Conservation (phyloP, 177 flowering plant genomes). For the Vitis hybrid region DNA sequence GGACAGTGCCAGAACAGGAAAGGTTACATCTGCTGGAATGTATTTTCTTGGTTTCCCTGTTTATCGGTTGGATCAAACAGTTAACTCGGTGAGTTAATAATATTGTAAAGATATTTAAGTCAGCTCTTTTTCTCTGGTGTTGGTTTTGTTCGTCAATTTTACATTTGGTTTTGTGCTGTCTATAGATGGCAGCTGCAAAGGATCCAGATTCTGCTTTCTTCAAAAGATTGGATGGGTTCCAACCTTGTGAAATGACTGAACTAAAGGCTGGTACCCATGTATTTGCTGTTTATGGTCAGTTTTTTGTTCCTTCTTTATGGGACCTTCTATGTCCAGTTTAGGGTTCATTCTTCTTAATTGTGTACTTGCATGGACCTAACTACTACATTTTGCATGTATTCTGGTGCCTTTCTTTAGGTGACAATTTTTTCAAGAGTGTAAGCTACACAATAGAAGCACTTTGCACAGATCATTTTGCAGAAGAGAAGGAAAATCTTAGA, state of each 20-base stretch:
- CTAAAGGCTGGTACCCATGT: constrained; percentile 90
- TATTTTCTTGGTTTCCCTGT: constrained; percentile 95
- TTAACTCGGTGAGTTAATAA: constrained; percentile 53
- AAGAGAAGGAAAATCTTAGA: constrained; percentile 79
- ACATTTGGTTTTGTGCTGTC: constrained; percentile 6
- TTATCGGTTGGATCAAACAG: constrained; percentile 78
- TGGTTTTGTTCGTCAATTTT: neutral
- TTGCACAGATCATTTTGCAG: constrained; percentile 67
- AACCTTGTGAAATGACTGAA: constrained; percentile 94
- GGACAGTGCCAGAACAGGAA: constrained; percentile 81
- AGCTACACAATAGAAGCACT: constrained; percentile 84
- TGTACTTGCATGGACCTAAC: neutral
- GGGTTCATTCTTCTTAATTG: neutral
- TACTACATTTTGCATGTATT: neutral
- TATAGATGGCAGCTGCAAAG: constrained; percentile 74
- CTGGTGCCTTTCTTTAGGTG: constrained; percentile 50
- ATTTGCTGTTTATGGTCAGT: constrained; percentile 95
- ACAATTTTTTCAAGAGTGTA: constrained; percentile 91
- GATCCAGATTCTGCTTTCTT: constrained; percentile 93
- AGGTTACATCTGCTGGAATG: constrained; percentile 94
- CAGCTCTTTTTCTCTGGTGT: constrained; percentile 2
- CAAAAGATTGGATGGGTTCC: constrained; percentile 94
- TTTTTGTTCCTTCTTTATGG: neutral
- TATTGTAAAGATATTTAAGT: neutral
- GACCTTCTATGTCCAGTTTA: neutral